Evolutionary conservation across 768 basidiomycete genomes (phyloP).

Genomic region (Podaxis carcinomalis): DNA sequence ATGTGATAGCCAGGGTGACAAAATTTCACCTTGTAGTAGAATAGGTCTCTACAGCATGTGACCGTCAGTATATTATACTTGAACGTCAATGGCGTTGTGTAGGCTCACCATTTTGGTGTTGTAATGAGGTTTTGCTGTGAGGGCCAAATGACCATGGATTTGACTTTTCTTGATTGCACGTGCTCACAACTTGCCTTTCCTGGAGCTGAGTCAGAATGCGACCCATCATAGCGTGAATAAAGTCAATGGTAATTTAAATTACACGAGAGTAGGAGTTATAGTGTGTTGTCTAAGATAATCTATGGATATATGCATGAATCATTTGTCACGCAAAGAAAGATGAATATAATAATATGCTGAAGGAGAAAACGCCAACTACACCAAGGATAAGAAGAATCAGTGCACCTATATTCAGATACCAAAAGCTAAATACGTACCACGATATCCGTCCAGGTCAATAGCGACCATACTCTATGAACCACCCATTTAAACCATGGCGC

Average conservation of each 20-base stretch:
- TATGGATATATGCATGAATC: no score
- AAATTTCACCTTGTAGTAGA: constrained; percentile 58
- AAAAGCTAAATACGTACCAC: not conserved
- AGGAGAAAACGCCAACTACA: not conserved
- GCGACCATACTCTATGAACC: not conserved
- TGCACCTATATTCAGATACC: not conserved
- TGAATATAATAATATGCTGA: constrained; percentile 3
- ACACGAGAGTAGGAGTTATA: no score
- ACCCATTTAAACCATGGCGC: constrained; percentile 6
- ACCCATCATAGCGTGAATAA: not conserved
- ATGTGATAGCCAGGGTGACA: not conserved
- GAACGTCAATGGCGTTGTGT: not conserved
- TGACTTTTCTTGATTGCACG: constrained; percentile 8
- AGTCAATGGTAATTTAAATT: not conserved
- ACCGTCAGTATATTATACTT: not conserved
- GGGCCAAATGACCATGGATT: not conserved
- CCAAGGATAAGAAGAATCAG: not conserved
- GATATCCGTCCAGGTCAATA: constrained; percentile 4
- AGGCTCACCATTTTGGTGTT: constrained; percentile 3
- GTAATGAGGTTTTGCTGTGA: not conserved
- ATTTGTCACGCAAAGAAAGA: constrained; percentile 1
- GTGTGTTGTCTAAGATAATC: no score
- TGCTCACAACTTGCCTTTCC: not conserved
- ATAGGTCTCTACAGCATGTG: constrained; percentile 58
- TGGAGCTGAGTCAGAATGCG: not conserved